phyloP scores from a whole-genome alignment of 306 rosid genomes.

The Oemleria cerasiformis region DNA sequence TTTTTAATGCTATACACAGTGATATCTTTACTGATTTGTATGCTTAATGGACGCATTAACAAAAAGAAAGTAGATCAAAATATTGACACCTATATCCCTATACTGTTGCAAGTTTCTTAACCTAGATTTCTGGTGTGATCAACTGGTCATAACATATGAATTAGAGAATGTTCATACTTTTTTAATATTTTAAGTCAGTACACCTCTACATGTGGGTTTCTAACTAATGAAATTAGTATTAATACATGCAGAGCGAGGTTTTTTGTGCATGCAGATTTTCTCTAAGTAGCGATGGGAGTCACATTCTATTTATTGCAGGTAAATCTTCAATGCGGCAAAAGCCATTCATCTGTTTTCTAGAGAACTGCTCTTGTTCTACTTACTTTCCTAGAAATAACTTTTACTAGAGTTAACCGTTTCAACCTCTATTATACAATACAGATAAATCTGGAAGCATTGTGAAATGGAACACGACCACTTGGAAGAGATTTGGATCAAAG shows the following conservation, averaged over 20 bases:
- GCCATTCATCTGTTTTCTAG: background rate
- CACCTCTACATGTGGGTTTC: background rate
- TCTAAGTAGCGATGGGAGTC: conserved; percentile 37
- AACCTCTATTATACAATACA: conserved; percentile 25
- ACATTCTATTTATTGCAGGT: conserved; percentile 72
- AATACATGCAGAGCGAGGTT: conserved; percentile 58
- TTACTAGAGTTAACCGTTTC: conserved; percentile 24
- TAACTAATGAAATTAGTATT: conserved; percentile 26
- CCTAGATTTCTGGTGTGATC: background rate
- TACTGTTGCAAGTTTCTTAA: background rate
- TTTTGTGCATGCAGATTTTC: conserved; percentile 85
- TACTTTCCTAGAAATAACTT: background rate
- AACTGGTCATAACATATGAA: background rate
- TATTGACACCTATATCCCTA: background rate
- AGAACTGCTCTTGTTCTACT: conserved; percentile 7
- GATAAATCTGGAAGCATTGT: conserved; percentile 72
- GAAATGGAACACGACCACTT: conserved; percentile 76
- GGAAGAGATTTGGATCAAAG: conserved; percentile 71
- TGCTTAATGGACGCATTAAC: background rate
- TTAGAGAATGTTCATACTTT: background rate
- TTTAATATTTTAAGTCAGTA: background rate
- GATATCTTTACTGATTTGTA: background rate
- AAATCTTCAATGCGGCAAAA: conserved; percentile 6
- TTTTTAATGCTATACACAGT: background rate
- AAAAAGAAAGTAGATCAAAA: background rate